These are phyloP conservation scores for Albophoma yamanashiensis DNA, from an alignment of 2,329 filamentous ascomycete species.

Conservation along the genomic window DNA sequence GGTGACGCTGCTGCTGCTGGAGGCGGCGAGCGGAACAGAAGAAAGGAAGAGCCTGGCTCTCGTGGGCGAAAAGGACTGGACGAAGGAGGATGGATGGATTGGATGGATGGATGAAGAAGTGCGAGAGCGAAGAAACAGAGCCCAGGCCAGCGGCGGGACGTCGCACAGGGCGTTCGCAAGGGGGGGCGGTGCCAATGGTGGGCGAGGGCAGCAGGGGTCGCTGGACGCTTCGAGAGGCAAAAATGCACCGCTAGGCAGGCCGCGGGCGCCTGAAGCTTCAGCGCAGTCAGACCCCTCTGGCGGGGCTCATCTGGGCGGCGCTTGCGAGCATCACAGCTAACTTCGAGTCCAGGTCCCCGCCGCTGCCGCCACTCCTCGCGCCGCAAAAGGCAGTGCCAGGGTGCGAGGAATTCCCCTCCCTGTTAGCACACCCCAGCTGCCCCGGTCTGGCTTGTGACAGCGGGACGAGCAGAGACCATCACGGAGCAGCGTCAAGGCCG, in stretches of 20 bases:
- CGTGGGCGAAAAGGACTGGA: slow-evolving; percentile 2
- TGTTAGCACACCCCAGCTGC: background rate
- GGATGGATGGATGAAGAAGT: background rate
- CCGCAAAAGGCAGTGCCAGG: background rate
- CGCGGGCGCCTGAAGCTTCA: background rate
- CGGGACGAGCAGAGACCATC: background rate
- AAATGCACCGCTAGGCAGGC: background rate
- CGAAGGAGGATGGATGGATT: slow-evolving; percentile 1
- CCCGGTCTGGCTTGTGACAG: background rate
- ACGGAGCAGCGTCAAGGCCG: background rate
- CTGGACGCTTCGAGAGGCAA: background rate
- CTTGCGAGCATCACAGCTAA: too few relatives aligned
- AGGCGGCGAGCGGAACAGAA: background rate
- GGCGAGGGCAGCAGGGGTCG: slow-evolving; percentile 1
- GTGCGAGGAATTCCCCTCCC: background rate
- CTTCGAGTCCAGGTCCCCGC: background rate
- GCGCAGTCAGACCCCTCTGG: background rate
- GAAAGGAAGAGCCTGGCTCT: slow-evolving; percentile 1
- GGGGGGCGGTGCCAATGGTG: background rate
- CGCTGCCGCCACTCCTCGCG: background rate
- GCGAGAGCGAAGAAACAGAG: background rate
- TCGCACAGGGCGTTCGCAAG: slow-evolving; percentile 3
- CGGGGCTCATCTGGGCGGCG: background rate
- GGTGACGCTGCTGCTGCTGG: background rate
- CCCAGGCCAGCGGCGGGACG: background rate